Evolutionary conservation across 2,329 filamentous ascomycete species (phyloP).

Genomic region (Fusarium compactum): DNA sequence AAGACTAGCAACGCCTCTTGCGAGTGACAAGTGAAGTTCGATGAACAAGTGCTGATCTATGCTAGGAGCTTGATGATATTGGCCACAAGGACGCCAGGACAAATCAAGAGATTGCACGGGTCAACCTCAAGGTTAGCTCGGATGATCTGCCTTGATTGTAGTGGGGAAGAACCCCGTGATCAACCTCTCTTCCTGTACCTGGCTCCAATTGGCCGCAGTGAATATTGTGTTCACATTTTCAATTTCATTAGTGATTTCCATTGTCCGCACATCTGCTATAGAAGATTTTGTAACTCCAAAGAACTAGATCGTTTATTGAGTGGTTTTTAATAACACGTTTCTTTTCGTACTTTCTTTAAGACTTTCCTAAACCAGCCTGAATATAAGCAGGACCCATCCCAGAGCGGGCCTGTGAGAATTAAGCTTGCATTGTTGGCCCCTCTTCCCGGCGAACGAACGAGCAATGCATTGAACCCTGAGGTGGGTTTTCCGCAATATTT

Average conservation of each 20-base stretch:
- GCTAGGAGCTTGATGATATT: background rate
- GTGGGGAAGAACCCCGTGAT: no score
- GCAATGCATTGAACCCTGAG: background rate
- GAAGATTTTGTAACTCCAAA: background rate
- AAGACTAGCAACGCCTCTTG: background rate
- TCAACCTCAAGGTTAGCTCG: constrained; percentile 1
- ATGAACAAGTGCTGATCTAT: rapidly evolving
- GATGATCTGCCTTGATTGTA: background rate
- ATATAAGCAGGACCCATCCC: no score
- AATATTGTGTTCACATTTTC: background rate
- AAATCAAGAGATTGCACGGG: background rate
- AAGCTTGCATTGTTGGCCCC: background rate
- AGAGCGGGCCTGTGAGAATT: background rate
- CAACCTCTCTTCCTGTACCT: no score
- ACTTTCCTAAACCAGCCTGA: background rate
- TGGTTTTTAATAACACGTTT: background rate
- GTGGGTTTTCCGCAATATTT: background rate
- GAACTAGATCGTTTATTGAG: background rate
- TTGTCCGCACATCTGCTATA: background rate
- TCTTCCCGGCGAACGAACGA: background rate
- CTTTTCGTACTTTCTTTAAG: background rate
- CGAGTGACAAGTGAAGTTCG: background rate
- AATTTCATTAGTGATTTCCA: background rate
- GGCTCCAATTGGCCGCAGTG: no score
- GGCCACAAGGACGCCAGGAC: background rate